Evolutionary conservation across 1,139 yeast genomes (phyloP), one percentile per base, ranked within the genome.

Genomic region (Geotrichum phurueaensis): DNA sequence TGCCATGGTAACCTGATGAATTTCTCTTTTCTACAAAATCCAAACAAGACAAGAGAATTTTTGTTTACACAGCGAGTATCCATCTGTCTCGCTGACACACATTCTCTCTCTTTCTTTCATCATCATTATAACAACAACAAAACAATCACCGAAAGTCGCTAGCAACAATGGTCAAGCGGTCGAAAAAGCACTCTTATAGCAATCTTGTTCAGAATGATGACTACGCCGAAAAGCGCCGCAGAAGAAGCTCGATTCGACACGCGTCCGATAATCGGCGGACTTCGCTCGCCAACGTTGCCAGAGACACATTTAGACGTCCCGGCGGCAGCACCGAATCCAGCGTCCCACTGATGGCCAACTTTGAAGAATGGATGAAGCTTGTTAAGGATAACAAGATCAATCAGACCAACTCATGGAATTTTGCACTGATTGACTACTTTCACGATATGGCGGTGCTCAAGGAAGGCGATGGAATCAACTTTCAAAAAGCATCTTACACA

Each of bases 331-430:
- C 54, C 20, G 62, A 60, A 31, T 43, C 58, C 33, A 74, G 75
- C 10, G 76, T 78, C 73, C 77, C 81, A 68, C 66, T 73, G 6
- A 65, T 75, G 62, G 87, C 86, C 10, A 90, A 90, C 68, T 90
- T 89, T 72, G 96, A 91, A 70, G 94, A 89, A 74, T 88, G 96
- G 91, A 88, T 90, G 79, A 87, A 85, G 71, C 79, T 88, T 75
- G 90, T 95, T n/a, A 88, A 96, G 0, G 96, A 89, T 71, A 91
- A 90, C 72, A 76, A 78, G 64, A 77, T 78, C 67, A 78, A 76
- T 54, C 78, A 83, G 2, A 77, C 82, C 62, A 81, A 81, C 65
- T 77, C 84, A 63, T 88, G 96, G 97, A 87, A 88, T 67, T 85
- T 89, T 70, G 96, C 92, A 0, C 79, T 92, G 70, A 92, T 92